A percentile compares a stretch with the other conserved stretches of the same genome.
Conservation (phyloP, 148 eudicot species). For the Chenopodium suecicum region DNA sequence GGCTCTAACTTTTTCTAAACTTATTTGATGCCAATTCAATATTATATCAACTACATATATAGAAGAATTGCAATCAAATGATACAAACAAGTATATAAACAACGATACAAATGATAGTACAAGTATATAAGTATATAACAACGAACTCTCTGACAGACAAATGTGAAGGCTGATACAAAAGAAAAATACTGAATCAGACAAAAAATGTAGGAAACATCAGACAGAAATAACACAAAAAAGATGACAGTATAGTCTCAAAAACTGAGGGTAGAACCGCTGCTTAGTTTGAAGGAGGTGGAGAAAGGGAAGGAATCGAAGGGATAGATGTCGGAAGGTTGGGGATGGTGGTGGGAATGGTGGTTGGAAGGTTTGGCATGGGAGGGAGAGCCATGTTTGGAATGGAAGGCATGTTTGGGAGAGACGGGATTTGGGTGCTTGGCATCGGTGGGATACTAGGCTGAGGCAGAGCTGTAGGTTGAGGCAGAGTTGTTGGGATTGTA, state of each 20-base stretch:
- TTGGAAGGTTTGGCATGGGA: neutral
- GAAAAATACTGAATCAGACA: neutral
- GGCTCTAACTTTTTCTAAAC: too few relatives aligned
- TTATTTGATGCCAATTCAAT: too few relatives aligned
- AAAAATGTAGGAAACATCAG: neutral
- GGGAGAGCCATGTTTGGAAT: neutral
- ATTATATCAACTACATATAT: neutral
- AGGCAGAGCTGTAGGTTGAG: neutral
- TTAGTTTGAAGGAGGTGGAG: conserved; percentile 25
- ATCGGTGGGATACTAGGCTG: neutral
- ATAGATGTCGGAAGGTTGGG: conserved; percentile 17
- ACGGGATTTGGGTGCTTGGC: neutral
- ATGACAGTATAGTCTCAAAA: neutral
- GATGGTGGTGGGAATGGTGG: neutral
- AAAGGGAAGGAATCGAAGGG: conserved; percentile 5
- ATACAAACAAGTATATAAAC: neutral
- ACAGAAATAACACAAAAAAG: neutral
- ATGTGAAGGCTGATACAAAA: neutral
- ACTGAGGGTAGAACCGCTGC: neutral
- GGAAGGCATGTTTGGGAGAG: neutral
- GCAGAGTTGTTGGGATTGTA: neutral
- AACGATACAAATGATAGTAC: too few relatives aligned
- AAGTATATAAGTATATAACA: neutral
- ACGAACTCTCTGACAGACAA: neutral
- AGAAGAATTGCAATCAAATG: neutral